Percentiles rank a stretch among this genome's conserved stretches.
phyloP scores from a whole-genome alignment of 495 filamentous ascomycete species.

The Letharia columbiana region DNA sequence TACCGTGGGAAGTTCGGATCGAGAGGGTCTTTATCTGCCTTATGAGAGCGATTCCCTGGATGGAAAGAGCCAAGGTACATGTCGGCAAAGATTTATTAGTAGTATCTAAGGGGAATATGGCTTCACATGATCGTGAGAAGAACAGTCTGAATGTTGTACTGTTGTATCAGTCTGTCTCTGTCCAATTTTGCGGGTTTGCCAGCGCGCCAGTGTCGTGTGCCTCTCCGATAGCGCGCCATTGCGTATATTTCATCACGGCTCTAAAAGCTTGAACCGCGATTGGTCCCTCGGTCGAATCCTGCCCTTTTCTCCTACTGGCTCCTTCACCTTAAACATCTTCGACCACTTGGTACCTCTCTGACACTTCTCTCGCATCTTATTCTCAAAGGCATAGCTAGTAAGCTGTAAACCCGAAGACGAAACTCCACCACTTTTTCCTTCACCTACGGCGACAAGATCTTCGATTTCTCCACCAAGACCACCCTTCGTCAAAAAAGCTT shows the following conservation, averaged over 20 bases:
- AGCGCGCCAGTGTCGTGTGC: slow-evolving; percentile 19
- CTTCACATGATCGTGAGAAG: neutral
- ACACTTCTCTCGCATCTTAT: neutral
- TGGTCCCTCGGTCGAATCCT: neutral
- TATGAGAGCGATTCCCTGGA: neutral
- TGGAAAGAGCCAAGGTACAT: neutral
- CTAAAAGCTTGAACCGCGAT: neutral
- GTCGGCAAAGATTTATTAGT: neutral
- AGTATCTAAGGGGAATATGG: neutral
- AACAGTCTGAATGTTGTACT: neutral
- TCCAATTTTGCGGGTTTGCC: neutral
- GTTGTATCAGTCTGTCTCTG: too few species aligned
- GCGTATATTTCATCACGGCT: neutral
- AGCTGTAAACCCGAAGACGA: neutral
- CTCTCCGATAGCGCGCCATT: neutral
- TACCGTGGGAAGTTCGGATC: neutral
- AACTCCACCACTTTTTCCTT: neutral
- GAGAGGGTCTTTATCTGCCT: neutral
- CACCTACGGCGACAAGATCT: neutral
- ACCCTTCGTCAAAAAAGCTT: slow-evolving; percentile 2
- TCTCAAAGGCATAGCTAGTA: neutral
- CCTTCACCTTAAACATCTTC: neutral
- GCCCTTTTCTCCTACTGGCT: neutral
- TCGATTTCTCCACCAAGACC: neutral
- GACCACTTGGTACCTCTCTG: neutral